A percentile compares a stretch with the other conserved stretches of the same genome.
Evolutionary conservation across 2,329 filamentous ascomycete species (phyloP).

Genomic region (Sarocladiaceae sp.): DNA sequence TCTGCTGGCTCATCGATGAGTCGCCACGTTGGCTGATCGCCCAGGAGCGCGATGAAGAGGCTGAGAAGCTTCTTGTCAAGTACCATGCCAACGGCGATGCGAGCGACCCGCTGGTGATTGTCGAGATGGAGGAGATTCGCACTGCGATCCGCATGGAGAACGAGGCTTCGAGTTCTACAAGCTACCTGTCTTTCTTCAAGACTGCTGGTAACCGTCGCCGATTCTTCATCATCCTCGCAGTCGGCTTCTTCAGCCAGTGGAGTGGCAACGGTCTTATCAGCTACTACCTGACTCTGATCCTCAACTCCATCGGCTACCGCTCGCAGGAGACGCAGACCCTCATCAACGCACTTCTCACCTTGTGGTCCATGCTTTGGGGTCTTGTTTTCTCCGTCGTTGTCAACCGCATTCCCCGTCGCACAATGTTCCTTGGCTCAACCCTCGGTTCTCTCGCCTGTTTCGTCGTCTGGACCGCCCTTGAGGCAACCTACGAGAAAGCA

Average conservation of each 20-base stretch:
- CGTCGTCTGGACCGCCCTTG: conserved; percentile 15
- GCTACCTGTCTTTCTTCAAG: conserved; percentile 36
- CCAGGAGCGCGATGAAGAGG: conserved; percentile 45
- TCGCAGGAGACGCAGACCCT: conserved; percentile 33
- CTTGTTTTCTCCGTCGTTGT: conserved; percentile 30
- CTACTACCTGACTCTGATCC: conserved; percentile 34
- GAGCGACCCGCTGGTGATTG: conserved; percentile 38
- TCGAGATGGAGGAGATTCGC: conserved; percentile 47
- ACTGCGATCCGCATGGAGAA: conserved; percentile 41
- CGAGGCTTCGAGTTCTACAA: conserved; percentile 27
- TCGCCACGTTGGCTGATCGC: conserved; percentile 55
- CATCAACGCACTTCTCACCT: conserved; percentile 35
- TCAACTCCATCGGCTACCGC: conserved; percentile 35
- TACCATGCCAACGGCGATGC: conserved; percentile 46
- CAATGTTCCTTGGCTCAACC: conserved; percentile 36
- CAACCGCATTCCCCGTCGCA: conserved; percentile 31
- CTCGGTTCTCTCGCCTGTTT: conserved; percentile 17
- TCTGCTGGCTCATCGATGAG: conserved; percentile 51
- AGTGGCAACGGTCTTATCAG: conserved; percentile 38
- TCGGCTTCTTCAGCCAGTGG: conserved; percentile 35
- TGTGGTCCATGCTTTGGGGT: conserved; percentile 38
- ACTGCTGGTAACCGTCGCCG: conserved; percentile 32
- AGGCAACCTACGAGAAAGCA: conserved; percentile 17
- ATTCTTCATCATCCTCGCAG: conserved; percentile 34
- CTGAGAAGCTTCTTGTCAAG: conserved; percentile 44